Evolutionary conservation across 768 basidiomycete species (phyloP).

Genomic region (Grammothele lineata): DNA sequence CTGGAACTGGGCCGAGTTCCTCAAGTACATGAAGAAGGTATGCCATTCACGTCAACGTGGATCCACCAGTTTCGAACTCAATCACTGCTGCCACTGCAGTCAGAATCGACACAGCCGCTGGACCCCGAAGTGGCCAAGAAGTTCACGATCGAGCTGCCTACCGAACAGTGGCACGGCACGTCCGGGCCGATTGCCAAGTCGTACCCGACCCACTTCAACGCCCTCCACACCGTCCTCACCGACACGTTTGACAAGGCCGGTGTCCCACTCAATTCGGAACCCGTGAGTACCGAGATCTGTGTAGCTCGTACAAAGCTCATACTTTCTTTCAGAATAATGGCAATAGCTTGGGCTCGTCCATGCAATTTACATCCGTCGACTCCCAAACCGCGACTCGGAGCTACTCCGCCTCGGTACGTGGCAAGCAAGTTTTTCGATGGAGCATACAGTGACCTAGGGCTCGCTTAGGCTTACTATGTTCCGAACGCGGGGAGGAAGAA

Average conservation of each 20-base stretch:
- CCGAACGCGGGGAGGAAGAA: conserved; percentile 6
- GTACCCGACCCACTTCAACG: conserved; percentile 8
- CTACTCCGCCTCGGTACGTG: conserved; percentile 3
- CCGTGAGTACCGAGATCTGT: background rate
- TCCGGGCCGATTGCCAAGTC: conserved; percentile 17
- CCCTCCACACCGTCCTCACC: conserved; percentile 8
- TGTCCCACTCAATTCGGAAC: conserved; percentile 15
- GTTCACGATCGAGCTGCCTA: background rate
- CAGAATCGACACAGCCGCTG: conserved; percentile 2
- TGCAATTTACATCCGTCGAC: background rate
- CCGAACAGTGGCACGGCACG: conserved; percentile 9
- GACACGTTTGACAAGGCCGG: conserved; percentile 12
- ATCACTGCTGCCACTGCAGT: background rate
- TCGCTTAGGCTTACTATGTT: conserved; percentile 5
- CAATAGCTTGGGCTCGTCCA: background rate
- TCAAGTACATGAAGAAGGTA: conserved; percentile 22
- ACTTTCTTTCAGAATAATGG: background rate
- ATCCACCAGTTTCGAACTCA: background rate
- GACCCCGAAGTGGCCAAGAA: background rate
- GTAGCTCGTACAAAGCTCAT: background rate
- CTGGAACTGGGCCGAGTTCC: conserved; percentile 23
- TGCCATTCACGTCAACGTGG: background rate
- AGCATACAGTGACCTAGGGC: background rate
- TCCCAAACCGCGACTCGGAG: background rate
- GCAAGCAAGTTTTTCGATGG: too few relatives aligned